These are phyloP conservation scores for Candida maltosa DNA, from an alignment of 805 yeast species.

Conservation along the genomic window DNA sequence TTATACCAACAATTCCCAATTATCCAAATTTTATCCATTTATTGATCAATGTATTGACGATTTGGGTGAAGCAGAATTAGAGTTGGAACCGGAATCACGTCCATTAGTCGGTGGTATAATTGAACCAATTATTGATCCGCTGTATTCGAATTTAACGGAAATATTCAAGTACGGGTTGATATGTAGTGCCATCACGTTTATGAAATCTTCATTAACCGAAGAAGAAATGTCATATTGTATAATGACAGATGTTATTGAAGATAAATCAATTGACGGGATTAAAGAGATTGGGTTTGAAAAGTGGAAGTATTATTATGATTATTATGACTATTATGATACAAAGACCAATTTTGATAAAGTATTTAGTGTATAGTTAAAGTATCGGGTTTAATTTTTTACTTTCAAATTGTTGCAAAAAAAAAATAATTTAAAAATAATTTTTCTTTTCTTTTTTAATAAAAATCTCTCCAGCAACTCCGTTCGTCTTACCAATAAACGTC, in stretches of 20 bases:
- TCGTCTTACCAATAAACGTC: too few species aligned
- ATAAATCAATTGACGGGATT: slow-evolving; percentile 29
- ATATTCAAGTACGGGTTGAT: slow-evolving; percentile 56
- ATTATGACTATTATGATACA: slow-evolving; percentile 23
- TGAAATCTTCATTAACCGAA: slow-evolving; percentile 32
- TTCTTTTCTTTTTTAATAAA: too few species aligned
- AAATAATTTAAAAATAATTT: too few species aligned
- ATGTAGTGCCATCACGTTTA: slow-evolving; percentile 51
- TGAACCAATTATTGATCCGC: slow-evolving; percentile 52
- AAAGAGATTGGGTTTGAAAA: slow-evolving; percentile 40
- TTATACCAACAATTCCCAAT: slow-evolving; percentile 42
- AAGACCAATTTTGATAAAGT: slow-evolving; percentile 7
- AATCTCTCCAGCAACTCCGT: too few species aligned
- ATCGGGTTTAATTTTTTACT: too few species aligned
- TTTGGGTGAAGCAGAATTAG: slow-evolving; percentile 1
- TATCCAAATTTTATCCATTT: slow-evolving; percentile 51
- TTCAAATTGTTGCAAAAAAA: too few species aligned
- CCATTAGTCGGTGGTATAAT: slow-evolving; percentile 48
- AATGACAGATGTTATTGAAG: slow-evolving; percentile 36
- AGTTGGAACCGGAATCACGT: background rate
- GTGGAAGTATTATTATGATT: slow-evolving; percentile 37
- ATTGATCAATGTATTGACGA: slow-evolving; percentile 36
- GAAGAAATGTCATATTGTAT: slow-evolving; percentile 30
- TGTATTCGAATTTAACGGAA: slow-evolving; percentile 49
- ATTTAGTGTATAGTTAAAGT: slow-evolving; percentile 2